Percentiles rank a stretch among this genome's conserved stretches.
phyloP scores from a whole-genome alignment of 495 filamentous ascomycete species.

The Aspergillus sparsus region DNA sequence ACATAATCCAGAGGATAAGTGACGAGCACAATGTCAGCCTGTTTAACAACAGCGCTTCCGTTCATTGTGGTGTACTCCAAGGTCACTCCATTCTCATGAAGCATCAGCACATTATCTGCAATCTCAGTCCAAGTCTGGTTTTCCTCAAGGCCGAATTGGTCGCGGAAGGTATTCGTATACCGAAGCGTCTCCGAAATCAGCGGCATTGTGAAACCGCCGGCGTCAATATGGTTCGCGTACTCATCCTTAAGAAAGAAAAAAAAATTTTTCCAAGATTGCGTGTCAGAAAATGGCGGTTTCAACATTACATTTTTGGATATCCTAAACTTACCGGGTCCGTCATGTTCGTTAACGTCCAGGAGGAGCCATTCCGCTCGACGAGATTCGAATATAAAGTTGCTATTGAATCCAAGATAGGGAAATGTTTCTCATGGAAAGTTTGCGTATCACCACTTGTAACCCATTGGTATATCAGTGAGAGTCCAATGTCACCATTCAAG shows the following conservation, averaged over 20 bases:
- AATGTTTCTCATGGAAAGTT: constrained; percentile 52
- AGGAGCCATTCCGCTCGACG: constrained; percentile 55
- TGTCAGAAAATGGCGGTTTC: no score
- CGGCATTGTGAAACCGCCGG: constrained; percentile 73
- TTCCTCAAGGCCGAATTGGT: constrained; percentile 53
- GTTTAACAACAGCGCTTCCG: constrained; percentile 61
- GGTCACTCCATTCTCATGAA: constrained; percentile 62
- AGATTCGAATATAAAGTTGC: constrained; percentile 59
- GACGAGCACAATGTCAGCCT: constrained; percentile 63
- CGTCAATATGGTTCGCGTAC: constrained; percentile 71
- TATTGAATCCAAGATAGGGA: constrained; percentile 61
- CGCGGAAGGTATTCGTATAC: constrained; percentile 57
- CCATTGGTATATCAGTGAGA: constrained; percentile 62
- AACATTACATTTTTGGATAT: not conserved
- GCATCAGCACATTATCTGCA: constrained; percentile 53
- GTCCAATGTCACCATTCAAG: constrained; percentile 72
- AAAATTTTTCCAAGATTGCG: not conserved
- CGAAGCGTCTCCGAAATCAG: constrained; percentile 59
- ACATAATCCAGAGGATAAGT: constrained; percentile 59
- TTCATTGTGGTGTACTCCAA: constrained; percentile 72
- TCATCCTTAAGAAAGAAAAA: constrained; percentile 52
- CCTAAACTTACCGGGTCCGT: constrained; percentile 63
- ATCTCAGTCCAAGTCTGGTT: constrained; percentile 56
- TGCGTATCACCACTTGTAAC: constrained; percentile 59
- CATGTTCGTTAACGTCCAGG: constrained; percentile 63